phyloP scores from a whole-genome alignment of 1,139 yeast species.

The Saccharomycopsis phalli region DNA sequence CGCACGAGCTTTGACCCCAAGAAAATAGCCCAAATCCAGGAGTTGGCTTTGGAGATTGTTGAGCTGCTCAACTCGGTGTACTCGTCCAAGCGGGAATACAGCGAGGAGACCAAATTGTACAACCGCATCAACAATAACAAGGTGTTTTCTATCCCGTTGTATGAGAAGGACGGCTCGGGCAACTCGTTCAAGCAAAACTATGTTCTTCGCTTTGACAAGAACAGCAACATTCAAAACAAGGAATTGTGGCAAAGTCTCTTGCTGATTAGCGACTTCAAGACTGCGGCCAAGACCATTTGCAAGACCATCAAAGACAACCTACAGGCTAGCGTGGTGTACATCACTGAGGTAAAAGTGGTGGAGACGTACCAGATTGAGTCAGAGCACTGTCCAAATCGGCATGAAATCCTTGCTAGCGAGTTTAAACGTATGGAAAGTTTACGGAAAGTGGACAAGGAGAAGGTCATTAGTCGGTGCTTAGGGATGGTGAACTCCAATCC shows the following conservation, averaged over 20 bases:
- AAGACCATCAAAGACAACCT: conserved; percentile 33
- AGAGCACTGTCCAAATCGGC: conserved; percentile 35
- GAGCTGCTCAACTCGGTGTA: conserved; percentile 29
- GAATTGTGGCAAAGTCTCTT: conserved; percentile 35
- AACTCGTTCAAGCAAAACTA: conserved; percentile 44
- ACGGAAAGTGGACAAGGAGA: conserved; percentile 28
- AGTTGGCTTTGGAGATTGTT: conserved; percentile 37
- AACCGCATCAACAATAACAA: conserved; percentile 33
- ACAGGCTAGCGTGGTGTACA: conserved; percentile 42
- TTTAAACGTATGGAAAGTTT: conserved; percentile 35
- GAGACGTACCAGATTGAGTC: conserved; percentile 35
- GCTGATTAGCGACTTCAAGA: conserved; percentile 34
- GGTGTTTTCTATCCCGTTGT: conserved; percentile 37
- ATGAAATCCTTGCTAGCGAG: conserved; percentile 37
- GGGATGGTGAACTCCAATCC: conserved; percentile 43
- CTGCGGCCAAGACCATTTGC: conserved; percentile 37
- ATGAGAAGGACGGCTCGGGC: conserved; percentile 57
- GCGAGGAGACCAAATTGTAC: conserved; percentile 20
- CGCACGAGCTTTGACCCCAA: conserved; percentile 33
- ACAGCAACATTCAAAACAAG: conserved; percentile 23
- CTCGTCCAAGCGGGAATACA: background rate
- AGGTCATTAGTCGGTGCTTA: conserved; percentile 38
- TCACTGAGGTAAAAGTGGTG: conserved; percentile 47
- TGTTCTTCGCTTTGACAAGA: conserved; percentile 33
- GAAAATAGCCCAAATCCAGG: conserved; percentile 31